Base-by-base conservation (phyloP, 1,284 basidiomycete species). In the Crucibulum parvulum region DNA sequence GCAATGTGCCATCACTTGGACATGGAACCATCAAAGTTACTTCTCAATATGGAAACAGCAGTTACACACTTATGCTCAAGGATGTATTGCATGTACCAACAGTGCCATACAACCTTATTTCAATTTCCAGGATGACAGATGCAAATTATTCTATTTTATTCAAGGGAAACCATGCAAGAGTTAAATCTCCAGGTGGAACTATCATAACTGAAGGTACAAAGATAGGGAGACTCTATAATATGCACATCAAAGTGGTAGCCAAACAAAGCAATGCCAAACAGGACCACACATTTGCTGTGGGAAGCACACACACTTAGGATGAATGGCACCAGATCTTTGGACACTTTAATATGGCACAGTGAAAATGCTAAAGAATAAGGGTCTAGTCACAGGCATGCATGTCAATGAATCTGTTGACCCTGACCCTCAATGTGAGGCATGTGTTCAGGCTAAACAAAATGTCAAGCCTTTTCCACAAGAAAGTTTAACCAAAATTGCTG, bases 291-390 rank as follows among this genome's bases (percentile, higher is more conserved):
- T 52, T 13, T 18, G 7, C 38, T 37, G 6, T 18, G 8, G 38
- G 13, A 38, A 37, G 31, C 8, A 47, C 35, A 18, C 13, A 36
- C 4, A 55, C 70, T 2, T 75, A 69, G 69, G 64, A 75, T 34
- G 67, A 78, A 48, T 77, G 75, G 75, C 78, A 79, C 50, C 57
- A 63, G 2, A 59, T 67, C 3, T 66, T 76, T 48, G 76, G 75
- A 0, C 76, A 79, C 55, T 59, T 78, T 18, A 62, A 69, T 38
- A 59, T 63, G 24, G 35, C 37, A 4, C 63, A 2, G 48, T 74
- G 6, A 62, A 68, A 41, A 39, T 59, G 24, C 45, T 75, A 16
- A 61, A 72, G 47, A 58, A 24, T 11, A 61, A 67, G n/a, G n/a
- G 47, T 1, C 69, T 77, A 66, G 70, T 74, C 11, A 51, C 37